A percentile compares a stretch with the other conserved stretches of the same genome.
Conservation (phyloP, 140 eudicot species). For the Anethum foeniculum region DNA sequence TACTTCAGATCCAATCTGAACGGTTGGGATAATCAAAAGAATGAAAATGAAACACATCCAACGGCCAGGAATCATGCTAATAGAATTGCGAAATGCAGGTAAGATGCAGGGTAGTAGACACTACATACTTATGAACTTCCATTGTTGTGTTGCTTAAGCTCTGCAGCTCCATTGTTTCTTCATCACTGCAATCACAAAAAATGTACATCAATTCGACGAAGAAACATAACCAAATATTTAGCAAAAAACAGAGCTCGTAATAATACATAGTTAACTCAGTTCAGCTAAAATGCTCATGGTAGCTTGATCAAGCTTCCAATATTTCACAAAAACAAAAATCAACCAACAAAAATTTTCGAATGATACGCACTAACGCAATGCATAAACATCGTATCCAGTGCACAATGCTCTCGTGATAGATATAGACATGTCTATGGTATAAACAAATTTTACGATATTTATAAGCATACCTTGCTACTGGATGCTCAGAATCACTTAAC, state of each 20-base stretch:
- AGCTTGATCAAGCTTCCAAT: not conserved
- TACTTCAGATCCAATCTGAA: slow-evolving; percentile 13
- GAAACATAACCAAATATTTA: not conserved
- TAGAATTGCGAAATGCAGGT: slow-evolving; percentile 14
- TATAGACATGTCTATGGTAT: not conserved
- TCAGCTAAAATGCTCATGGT: slow-evolving; percentile 5
- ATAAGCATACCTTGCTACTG: not conserved
- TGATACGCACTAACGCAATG: not conserved
- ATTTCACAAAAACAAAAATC: not conserved
- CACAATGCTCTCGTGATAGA: not conserved
- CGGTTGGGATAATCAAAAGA: not conserved
- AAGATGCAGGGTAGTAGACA: not conserved
- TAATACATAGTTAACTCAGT: not conserved
- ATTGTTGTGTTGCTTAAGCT: slow-evolving; percentile 56
- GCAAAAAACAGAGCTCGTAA: not conserved
- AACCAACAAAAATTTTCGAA: not conserved
- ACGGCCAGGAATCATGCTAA: not conserved
- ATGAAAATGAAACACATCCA: not conserved
- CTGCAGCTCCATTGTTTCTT: slow-evolving; percentile 32
- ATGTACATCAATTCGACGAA: not conserved
- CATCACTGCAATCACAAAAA: slow-evolving; percentile 29
- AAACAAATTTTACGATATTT: not conserved
- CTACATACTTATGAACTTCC: slow-evolving; percentile 46
- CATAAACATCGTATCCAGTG: not conserved
- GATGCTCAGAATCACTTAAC: not conserved